Conservation (phyloP, 73 alveolate genomes). For the Uronychia setigera region DNA sequence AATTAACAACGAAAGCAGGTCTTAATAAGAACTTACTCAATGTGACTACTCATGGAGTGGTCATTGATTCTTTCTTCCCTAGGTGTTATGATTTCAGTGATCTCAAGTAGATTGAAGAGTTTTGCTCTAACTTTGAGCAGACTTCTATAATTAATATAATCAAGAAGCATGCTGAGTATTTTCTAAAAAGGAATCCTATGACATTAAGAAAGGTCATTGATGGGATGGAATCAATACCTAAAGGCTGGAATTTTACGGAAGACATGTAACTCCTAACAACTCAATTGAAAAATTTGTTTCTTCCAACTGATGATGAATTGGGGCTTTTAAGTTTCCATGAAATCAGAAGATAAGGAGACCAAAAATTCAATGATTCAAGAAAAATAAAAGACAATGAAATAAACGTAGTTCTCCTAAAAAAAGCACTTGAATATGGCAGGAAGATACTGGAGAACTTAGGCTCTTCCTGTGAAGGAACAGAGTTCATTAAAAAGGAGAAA, state of each 20-base stretch:
- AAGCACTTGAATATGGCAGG: not conserved
- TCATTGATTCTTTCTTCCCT: constrained; percentile 47
- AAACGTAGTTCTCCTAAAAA: constrained; percentile 4
- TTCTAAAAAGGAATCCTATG: not conserved
- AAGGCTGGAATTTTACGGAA: not conserved
- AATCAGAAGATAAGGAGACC: not conserved
- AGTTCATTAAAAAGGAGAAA: not conserved
- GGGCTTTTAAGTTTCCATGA: not conserved
- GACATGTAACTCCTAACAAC: not conserved
- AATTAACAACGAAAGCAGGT: constrained; percentile 80
- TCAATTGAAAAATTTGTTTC: not conserved
- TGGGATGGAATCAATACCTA: not conserved
- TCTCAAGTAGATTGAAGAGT: constrained; percentile 40
- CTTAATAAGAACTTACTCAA: constrained; percentile 62
- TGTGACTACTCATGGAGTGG: constrained; percentile 12
- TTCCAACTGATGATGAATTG: not conserved
- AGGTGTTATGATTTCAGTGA: constrained; percentile 66
- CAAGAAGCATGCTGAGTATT: constrained; percentile 5
- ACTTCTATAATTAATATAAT: constrained; percentile 2
- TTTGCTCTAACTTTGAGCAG: constrained; percentile 7
- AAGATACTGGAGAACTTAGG: not conserved
- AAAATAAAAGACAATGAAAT: not conserved
- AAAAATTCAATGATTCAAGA: not conserved
- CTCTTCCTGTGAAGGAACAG: constrained; percentile 8
- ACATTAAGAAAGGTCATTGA: not conserved